Percentiles rank a stretch among this genome's conserved stretches.
Evolutionary conservation across 164 flowering plant species (phyloP).

Genomic region (Liriodendron chinense): DNA sequence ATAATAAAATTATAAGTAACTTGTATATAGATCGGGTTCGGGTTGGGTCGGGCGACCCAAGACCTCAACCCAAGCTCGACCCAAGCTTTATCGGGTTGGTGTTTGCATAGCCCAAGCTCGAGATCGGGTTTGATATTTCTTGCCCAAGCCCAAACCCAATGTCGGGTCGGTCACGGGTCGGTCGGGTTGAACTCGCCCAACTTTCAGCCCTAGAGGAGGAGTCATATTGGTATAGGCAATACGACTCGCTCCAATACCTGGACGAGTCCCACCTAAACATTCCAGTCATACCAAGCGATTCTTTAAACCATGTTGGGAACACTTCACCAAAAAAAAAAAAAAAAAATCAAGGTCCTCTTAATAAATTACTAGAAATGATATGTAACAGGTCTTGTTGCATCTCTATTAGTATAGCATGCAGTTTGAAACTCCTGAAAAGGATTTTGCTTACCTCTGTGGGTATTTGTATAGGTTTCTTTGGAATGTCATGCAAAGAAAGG

Average conservation of each 20-base stretch:
- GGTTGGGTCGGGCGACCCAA: too few relatives aligned
- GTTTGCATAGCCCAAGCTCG: too few relatives aligned
- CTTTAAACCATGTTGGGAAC: background rate
- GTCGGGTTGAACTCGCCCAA: too few relatives aligned
- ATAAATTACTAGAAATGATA: background rate
- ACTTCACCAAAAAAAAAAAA: background rate
- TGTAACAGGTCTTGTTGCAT: too few relatives aligned
- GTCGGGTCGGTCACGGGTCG: too few relatives aligned
- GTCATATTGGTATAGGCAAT: background rate
- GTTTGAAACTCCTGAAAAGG: constrained; percentile 2
- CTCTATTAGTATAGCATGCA: background rate
- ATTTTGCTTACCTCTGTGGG: constrained; percentile 62
- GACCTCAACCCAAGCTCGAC: too few relatives aligned
- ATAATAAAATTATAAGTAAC: too few relatives aligned
- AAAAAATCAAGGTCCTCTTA: background rate
- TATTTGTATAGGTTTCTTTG: constrained; percentile 66
- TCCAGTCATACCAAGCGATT: background rate
- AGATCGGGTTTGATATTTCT: too few relatives aligned
- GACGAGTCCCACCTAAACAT: background rate
- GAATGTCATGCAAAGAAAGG: constrained; percentile 82
- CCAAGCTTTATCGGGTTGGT: too few relatives aligned
- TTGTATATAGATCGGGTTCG: too few relatives aligned
- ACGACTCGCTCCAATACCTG: background rate
- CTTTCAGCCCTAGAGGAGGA: too few relatives aligned
- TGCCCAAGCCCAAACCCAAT: too few relatives aligned